Evolutionary conservation across 352 stramenopile species (phyloP).

Genomic region (Pythium volutum): DNA sequence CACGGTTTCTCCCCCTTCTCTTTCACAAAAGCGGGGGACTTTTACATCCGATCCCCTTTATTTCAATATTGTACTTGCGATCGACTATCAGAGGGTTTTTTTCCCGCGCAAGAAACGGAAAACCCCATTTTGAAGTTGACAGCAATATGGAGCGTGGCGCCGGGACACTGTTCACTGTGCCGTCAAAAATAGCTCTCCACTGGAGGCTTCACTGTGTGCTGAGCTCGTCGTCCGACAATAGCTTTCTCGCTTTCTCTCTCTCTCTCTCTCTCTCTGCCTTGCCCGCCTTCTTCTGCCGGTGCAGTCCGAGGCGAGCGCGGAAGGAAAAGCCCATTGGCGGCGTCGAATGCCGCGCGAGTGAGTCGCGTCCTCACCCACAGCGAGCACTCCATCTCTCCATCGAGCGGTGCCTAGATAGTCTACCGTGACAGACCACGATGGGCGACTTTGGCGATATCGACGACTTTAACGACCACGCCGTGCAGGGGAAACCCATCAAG

Average conservation of each 20-base stretch:
- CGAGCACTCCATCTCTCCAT: too few relatives aligned
- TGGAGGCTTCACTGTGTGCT: not conserved
- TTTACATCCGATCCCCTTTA: not conserved
- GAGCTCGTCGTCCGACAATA: not conserved
- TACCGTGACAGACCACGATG: too few relatives aligned
- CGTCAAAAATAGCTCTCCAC: slow-evolving; percentile 1
- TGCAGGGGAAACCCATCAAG: slow-evolving; percentile 75
- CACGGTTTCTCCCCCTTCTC: not conserved
- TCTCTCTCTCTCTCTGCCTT: not conserved
- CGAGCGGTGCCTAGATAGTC: too few relatives aligned
- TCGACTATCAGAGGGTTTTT: not conserved
- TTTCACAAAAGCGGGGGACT: not conserved
- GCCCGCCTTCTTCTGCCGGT: not conserved
- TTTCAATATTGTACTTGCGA: not conserved
- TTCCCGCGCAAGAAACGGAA: not conserved
- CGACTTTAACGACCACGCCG: slow-evolving; percentile 77
- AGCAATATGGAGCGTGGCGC: not conserved
- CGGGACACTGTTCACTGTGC: not conserved
- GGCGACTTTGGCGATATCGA: slow-evolving; percentile 77
- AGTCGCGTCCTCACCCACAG: not conserved
- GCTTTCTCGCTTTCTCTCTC: too few relatives aligned
- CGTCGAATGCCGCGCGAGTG: not conserved
- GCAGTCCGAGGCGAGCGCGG: not conserved
- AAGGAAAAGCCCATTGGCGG: not conserved
- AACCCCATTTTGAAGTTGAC: not conserved